A percentile compares a stretch with the other conserved stretches of the same genome.
Conservation (phyloP, 345 rosid genomes). For the Lepidium aucheri region DNA sequence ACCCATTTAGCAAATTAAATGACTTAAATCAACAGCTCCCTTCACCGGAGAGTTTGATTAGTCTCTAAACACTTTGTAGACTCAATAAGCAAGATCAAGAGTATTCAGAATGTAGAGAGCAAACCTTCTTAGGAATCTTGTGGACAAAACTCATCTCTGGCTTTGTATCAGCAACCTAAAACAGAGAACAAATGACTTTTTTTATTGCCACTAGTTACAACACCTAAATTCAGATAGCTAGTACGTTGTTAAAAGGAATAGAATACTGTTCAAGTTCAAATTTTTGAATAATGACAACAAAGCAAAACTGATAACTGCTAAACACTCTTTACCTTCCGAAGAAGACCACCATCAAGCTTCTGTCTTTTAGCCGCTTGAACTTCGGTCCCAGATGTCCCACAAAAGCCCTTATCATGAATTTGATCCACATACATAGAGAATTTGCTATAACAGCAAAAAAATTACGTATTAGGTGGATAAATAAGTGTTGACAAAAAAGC, state of each 20-base stretch:
- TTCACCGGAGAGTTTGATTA: background rate
- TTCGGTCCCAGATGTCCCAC: conserved; percentile 52
- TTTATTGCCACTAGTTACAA: background rate
- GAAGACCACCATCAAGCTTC: conserved; percentile 87
- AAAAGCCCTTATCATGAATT: conserved; percentile 36
- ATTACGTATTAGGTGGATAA: background rate
- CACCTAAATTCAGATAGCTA: background rate
- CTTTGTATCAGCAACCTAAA: conserved; percentile 59
- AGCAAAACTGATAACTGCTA: background rate
- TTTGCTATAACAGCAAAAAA: conserved; percentile 16
- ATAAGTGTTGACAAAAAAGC: background rate
- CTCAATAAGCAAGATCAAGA: background rate
- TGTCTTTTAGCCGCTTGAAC: conserved; percentile 92
- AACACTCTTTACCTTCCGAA: conserved; percentile 47
- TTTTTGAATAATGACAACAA: background rate
- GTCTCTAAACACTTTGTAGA: background rate
- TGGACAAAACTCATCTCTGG: conserved; percentile 63
- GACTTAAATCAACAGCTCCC: background rate
- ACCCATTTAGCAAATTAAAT: conserved; percentile 6
- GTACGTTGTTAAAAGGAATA: background rate
- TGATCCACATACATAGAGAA: conserved; percentile 31
- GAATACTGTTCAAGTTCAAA: background rate
- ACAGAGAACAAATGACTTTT: background rate
- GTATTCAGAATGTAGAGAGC: conserved; percentile 1
- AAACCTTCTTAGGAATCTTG: conserved; percentile 74